Conservation (phyloP, 2,329 filamentous ascomycete genomes). For the Cercospora nicotianae region DNA sequence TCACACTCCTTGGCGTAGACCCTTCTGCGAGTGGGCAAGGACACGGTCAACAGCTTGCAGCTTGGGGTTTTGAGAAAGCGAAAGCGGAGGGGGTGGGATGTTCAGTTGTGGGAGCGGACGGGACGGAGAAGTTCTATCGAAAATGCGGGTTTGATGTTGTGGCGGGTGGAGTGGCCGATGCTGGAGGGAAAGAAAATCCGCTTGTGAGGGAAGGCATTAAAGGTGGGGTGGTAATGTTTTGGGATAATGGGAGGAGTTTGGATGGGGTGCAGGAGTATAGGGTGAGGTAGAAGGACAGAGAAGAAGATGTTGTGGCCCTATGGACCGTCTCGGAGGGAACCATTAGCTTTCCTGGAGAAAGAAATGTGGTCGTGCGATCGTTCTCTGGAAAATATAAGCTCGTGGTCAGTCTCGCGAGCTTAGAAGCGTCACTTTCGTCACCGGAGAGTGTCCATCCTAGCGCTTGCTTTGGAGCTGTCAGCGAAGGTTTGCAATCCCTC, state of each 20-base stretch:
- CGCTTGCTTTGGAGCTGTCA: too few species aligned
- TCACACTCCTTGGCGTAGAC: conserved; percentile 31
- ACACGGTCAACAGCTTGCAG: conserved; percentile 30
- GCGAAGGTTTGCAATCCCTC: too few species aligned
- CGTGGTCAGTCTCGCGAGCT: too few species aligned
- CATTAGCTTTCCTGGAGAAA: too few species aligned
- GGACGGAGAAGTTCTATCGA: conserved; percentile 34
- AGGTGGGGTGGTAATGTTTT: conserved; percentile 30
- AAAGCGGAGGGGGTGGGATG: conserved; percentile 55
- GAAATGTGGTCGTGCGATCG: too few species aligned
- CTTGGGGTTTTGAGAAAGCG: conserved; percentile 35
- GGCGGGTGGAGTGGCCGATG: conserved; percentile 27
- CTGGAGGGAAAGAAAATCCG: conserved; percentile 26
- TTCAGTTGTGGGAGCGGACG: conserved; percentile 30
- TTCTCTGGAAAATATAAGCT: too few species aligned
- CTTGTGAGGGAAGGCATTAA: conserved; percentile 16
- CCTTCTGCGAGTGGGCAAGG: conserved; percentile 29
- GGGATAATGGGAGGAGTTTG: conserved; percentile 29
- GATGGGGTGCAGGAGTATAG: conserved; percentile 26
- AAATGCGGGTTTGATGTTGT: conserved; percentile 30
- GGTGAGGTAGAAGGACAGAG: conserved; percentile 10
- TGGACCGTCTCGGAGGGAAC: too few species aligned
- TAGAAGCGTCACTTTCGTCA: too few species aligned
- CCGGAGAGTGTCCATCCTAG: too few species aligned
- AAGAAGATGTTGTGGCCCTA: not conserved